Percentiles rank a stretch among this genome's conserved stretches.
phyloP scores from a whole-genome alignment of 495 filamentous ascomycete species.

The Talaromyces proteolyticus region DNA sequence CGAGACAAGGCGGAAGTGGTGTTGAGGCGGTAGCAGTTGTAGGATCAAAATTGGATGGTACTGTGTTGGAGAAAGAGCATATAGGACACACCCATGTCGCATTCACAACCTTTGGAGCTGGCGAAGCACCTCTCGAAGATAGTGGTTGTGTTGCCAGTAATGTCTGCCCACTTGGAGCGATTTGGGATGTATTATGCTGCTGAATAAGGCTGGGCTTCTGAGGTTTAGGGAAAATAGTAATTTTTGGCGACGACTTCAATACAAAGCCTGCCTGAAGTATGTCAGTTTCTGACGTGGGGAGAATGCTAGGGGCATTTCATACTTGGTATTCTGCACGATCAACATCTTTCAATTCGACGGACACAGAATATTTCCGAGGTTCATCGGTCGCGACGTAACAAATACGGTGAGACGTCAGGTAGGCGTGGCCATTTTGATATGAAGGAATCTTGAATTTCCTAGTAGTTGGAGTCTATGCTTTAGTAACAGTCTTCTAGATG shows the following conservation, averaged over 20 bases:
- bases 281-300: background rate
- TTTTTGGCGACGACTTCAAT: conserved; percentile 91
- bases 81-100: conserved; percentile 98
- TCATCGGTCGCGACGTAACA: conserved; percentile 93
- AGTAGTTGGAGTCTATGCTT: background rate
- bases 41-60: conserved; percentile 89
- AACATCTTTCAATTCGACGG: conserved; percentile 83
- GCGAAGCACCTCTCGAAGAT: conserved; percentile 10
- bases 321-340: conserved; percentile 91
- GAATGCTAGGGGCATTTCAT: conserved; percentile 15
- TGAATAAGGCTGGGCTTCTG: conserved; percentile 46
- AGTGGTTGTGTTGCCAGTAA: conserved; percentile 7
- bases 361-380: conserved; percentile 77
- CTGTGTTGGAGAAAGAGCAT: conserved; percentile 93
- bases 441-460: conserved; percentile 95
- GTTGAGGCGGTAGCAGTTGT: conserved; percentile 67
- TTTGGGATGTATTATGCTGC: conserved; percentile 16
- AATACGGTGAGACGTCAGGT: conserved; percentile 88
- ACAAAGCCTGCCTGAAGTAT: conserved; percentile 71
- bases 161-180: background rate
- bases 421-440: conserved; percentile 91
- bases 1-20: conserved; percentile 77
- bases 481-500: background rate
- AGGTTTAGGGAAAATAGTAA: conserved; percentile 77
- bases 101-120: conserved; percentile 30